Conservation (phyloP, 306 rosid species). For the Arachis stenosperma region DNA sequence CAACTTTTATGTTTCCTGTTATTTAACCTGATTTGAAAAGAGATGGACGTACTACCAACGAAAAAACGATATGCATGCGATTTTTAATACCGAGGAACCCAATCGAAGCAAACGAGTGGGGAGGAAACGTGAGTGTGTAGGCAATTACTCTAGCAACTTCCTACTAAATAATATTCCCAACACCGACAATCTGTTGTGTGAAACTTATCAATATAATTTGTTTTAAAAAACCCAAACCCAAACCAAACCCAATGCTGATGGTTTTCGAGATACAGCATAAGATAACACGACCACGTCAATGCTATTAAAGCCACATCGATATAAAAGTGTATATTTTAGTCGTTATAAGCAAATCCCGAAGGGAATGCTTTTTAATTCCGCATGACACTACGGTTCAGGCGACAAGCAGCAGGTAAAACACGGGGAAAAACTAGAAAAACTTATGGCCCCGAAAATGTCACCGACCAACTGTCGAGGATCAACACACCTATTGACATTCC, state of each 20-base stretch:
- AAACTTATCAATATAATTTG: background rate
- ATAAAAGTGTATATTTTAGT: no score
- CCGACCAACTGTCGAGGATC: background rate
- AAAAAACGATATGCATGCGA: background rate
- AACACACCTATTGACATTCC: background rate
- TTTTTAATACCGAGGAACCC: background rate
- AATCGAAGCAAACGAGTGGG: background rate
- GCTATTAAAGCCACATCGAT: background rate
- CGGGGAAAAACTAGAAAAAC: background rate
- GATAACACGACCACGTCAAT: background rate
- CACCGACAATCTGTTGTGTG: background rate
- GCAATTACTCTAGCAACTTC: background rate
- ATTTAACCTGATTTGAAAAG: no score
- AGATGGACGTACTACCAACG: no score
- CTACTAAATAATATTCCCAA: background rate
- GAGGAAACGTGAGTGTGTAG: background rate
- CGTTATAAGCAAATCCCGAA: no score
- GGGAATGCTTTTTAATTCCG: background rate
- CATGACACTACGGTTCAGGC: background rate
- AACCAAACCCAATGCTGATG: background rate
- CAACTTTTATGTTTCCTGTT: no score
- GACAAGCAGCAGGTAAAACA: background rate
- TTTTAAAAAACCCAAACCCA: no score
- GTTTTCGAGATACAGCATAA: background rate
- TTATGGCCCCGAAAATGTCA: background rate